phyloP scores from a whole-genome alignment of 257 asterid genomes.

The Echites panduratus region DNA sequence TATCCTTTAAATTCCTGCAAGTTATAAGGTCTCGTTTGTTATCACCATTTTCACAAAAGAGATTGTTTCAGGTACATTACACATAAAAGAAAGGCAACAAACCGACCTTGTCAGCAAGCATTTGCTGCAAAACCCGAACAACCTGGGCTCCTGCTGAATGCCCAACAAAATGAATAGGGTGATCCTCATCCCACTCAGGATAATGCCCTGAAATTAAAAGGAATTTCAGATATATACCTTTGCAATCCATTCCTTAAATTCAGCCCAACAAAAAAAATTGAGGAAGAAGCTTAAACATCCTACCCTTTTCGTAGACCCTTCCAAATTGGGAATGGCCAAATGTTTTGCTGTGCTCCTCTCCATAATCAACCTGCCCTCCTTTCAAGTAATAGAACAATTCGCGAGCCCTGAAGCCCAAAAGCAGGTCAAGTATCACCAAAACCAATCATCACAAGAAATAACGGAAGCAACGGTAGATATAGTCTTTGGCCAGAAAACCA shows the following conservation, averaged over 20 bases:
- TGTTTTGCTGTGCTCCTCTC: constrained; percentile 89
- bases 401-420: constrained; percentile 64
- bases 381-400: constrained; percentile 90
- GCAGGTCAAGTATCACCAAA: constrained; percentile 22
- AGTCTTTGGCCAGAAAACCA: neutral
- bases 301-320: constrained; percentile 66
- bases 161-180: constrained; percentile 90
- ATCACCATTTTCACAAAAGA: constrained; percentile 3
- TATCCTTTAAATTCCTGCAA: constrained; percentile 73
- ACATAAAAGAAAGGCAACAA: neutral
- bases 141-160: constrained; percentile 99
- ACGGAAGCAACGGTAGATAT: neutral
- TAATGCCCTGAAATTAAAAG: constrained; percentile 59
- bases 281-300: constrained; percentile 5
- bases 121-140: constrained; percentile 85
- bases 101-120: constrained; percentile 90
- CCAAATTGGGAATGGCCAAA: constrained; percentile 89
- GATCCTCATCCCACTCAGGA: constrained; percentile 96
- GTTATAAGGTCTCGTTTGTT: neutral
- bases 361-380: constrained; percentile 96
- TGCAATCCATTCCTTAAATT: neutral
- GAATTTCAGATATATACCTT: neutral
- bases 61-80: neutral
- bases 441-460: constrained; percentile 3
- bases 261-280: neutral